Evolutionary conservation across 108 stramenopile species (phyloP).

Genomic region (Cyclostephanos invisitatus): DNA sequence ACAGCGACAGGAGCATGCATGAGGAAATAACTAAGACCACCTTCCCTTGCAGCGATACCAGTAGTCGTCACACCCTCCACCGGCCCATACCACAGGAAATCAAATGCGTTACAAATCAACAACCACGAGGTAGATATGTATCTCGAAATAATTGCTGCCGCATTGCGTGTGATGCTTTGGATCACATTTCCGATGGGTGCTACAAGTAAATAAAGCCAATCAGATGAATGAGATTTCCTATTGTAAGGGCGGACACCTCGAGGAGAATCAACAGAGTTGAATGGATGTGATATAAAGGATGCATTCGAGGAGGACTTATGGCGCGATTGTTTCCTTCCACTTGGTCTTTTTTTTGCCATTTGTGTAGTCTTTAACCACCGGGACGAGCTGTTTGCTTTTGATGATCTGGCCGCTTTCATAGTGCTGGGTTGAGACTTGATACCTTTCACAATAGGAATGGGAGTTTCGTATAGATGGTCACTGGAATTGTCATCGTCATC

Average conservation of each 20-base stretch:
- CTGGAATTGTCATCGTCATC: neutral
- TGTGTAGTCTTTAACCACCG: neutral
- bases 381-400: neutral
- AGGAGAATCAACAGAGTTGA: neutral
- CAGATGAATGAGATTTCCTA: constrained; percentile 3
- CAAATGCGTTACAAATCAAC: constrained; percentile 12
- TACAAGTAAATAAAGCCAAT: neutral
- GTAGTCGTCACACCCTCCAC: constrained; percentile 38
- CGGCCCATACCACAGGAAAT: constrained; percentile 29
- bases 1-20: neutral
- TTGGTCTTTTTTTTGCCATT: constrained; percentile 4
- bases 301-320: constrained; percentile 8
- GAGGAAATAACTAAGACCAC: constrained; percentile 16
- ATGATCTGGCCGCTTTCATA: constrained; percentile 4
- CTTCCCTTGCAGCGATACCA: constrained; percentile 9
- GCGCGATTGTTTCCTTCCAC: neutral
- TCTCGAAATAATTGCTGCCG: constrained; percentile 9
- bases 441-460: constrained; percentile 1
- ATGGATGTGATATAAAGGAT: constrained; percentile 30
- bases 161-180: neutral
- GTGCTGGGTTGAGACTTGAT: neutral
- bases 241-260: constrained; percentile 1
- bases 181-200: constrained; percentile 23
- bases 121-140: constrained; percentile 11
- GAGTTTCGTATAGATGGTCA: constrained; percentile 12